Percentiles rank a stretch among this genome's conserved stretches.
Conservation (phyloP, 371 early-diverging fungal species). For the Syncephalastrum sp. region DNA sequence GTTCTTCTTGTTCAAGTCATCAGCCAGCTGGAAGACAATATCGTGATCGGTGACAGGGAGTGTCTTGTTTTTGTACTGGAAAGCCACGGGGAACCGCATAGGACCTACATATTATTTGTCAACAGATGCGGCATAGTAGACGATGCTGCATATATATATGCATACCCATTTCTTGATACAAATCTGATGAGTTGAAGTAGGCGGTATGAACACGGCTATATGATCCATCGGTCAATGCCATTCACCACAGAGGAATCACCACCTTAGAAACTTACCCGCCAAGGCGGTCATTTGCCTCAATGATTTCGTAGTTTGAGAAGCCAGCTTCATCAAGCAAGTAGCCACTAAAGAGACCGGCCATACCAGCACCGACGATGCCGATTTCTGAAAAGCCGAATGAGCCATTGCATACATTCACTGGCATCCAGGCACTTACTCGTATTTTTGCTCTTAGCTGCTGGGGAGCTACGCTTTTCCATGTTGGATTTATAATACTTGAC, state of each 20-base stretch:
- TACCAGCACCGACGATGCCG: constrained; percentile 38
- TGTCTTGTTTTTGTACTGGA: constrained; percentile 18
- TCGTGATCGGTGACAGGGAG: constrained; percentile 30
- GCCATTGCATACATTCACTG: background rate
- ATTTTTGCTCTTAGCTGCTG: constrained; percentile 20
- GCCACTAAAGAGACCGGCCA: constrained; percentile 33
- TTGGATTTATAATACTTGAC: constrained; percentile 24
- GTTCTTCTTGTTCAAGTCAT: constrained; percentile 23
- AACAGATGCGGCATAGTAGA: too few relatives aligned
- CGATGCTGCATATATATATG: background rate
- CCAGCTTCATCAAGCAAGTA: constrained; percentile 31
- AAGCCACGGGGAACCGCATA: constrained; percentile 28
- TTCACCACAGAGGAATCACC: background rate
- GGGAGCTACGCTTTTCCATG: constrained; percentile 15
- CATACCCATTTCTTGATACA: constrained; percentile 34
- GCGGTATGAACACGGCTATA: constrained; percentile 31
- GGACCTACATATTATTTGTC: constrained; percentile 6
- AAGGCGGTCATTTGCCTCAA: constrained; percentile 29
- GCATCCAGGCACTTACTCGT: constrained; percentile 4
- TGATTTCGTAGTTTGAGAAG: constrained; percentile 31
- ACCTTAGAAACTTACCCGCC: constrained; percentile 21
- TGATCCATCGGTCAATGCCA: background rate
- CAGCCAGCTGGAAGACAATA: constrained; percentile 27
- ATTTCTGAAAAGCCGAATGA: constrained; percentile 15
- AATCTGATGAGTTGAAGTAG: constrained; percentile 22